These are phyloP conservation scores for Penicillium sp. DNA, from an alignment of 2,329 filamentous ascomycete genomes.

Conservation along the genomic window DNA sequence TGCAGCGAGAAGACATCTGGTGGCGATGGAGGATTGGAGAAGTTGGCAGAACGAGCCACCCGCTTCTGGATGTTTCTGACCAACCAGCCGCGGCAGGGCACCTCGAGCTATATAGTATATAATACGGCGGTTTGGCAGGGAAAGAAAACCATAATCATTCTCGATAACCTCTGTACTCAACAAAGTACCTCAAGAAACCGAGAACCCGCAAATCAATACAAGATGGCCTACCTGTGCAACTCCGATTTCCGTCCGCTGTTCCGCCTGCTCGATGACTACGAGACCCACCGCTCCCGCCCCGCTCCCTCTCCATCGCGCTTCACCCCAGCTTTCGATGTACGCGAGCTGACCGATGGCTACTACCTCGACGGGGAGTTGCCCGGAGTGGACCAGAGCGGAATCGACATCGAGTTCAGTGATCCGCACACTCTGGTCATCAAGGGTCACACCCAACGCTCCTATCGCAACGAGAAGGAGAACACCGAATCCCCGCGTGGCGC, in stretches of 20 bases:
- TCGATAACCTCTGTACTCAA: background rate
- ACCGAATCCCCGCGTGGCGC: slow-evolving; percentile 21
- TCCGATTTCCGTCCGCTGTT: slow-evolving; percentile 43
- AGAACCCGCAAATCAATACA: slow-evolving; percentile 18
- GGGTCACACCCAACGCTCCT: slow-evolving; percentile 39
- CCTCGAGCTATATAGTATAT: slow-evolving; percentile 16
- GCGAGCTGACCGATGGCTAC: slow-evolving; percentile 42
- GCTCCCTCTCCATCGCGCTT: slow-evolving; percentile 28
- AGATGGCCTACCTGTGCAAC: slow-evolving; percentile 43
- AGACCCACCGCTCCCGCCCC: slow-evolving; percentile 32
- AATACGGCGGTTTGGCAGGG: background rate
- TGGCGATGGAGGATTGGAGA: slow-evolving; percentile 12
- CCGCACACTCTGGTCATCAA: slow-evolving; percentile 45
- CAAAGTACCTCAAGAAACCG: background rate
- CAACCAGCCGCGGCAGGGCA: background rate
- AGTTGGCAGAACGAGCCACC: slow-evolving; percentile 11
- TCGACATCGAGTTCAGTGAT: slow-evolving; percentile 49
- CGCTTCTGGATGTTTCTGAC: slow-evolving; percentile 20
- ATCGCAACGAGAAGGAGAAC: slow-evolving; percentile 18
- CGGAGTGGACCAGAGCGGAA: slow-evolving; percentile 42
- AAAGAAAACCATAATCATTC: background rate
- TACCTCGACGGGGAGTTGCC: slow-evolving; percentile 48
- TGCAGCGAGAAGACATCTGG: background rate
- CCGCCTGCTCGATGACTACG: slow-evolving; percentile 44
- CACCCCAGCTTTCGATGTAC: slow-evolving; percentile 45